A percentile compares a stretch with the other conserved stretches of the same genome.
phyloP scores from a whole-genome alignment of 306 rosid genomes.

The Prunus fruticosa region DNA sequence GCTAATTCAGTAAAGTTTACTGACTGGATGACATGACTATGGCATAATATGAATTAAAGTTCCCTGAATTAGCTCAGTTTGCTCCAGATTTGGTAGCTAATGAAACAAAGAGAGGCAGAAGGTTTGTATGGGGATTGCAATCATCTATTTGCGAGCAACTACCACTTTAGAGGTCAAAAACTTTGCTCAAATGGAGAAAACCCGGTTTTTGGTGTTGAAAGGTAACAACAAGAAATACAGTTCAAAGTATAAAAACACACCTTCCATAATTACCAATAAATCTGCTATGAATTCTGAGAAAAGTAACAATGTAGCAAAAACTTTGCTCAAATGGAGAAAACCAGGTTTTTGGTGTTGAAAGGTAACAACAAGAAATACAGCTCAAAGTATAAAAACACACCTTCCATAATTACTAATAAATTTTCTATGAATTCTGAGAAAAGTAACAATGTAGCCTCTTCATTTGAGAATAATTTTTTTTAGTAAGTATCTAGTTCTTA shows the following conservation, averaged over 20 bases:
- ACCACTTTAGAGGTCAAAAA: background rate
- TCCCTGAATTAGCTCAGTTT: conserved; percentile 4
- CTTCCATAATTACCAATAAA: background rate
- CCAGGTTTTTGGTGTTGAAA: background rate
- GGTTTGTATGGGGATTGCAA: background rate
- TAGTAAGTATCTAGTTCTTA: background rate
- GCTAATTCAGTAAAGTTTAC: background rate
- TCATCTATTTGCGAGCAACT: background rate
- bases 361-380: conserved; percentile 2
- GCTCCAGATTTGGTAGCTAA: background rate
- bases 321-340: background rate
- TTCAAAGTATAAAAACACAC: background rate
- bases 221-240: conserved; percentile 2
- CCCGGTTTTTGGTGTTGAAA: background rate
- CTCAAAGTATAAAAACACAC: background rate
- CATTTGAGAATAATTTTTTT: background rate
- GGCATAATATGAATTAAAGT: too few species aligned
- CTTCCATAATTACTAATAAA: background rate
- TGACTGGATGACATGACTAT: background rate
- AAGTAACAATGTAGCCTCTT: background rate
- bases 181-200: background rate
- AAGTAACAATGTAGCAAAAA: background rate
- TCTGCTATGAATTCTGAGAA: background rate
- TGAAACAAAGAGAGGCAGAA: background rate
- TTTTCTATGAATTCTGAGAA: background rate